Percentiles rank a stretch among this genome's conserved stretches.
phyloP scores from a whole-genome alignment of 2,329 filamentous ascomycete genomes.

The Fusarium sp. region DNA sequence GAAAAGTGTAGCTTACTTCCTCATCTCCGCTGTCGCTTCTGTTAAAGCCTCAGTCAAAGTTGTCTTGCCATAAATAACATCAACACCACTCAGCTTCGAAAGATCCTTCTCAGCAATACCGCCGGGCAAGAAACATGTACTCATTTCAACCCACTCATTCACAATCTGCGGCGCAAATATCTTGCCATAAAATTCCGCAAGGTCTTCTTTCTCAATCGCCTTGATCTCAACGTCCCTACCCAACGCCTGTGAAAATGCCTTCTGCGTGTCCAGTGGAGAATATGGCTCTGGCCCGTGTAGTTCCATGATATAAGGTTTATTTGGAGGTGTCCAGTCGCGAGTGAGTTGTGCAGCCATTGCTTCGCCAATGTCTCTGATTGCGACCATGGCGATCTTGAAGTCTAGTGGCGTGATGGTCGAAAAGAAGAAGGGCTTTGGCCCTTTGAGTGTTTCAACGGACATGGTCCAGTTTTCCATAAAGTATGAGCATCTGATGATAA shows the following conservation, averaged over 20 bases:
- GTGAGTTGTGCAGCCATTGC: constrained; percentile 39
- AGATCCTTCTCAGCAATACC: constrained; percentile 36
- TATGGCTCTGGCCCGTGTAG: constrained; percentile 45
- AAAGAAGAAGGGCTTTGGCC: constrained; percentile 43
- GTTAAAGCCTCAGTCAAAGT: constrained; percentile 28
- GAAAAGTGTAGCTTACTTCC: no score
- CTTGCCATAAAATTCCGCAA: constrained; percentile 31
- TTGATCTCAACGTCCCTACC: constrained; percentile 41
- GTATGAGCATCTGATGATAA: constrained; percentile 47
- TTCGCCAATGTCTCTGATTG: constrained; percentile 38
- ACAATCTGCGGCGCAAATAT: constrained; percentile 40
- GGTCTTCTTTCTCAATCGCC: constrained; percentile 38
- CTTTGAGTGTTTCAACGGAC: constrained; percentile 40
- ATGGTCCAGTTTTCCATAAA: constrained; percentile 53
- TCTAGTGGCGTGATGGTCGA: constrained; percentile 48
- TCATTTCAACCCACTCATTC: constrained; percentile 45
- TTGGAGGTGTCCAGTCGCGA: constrained; percentile 26
- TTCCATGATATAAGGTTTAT: constrained; percentile 44
- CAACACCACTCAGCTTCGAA: constrained; percentile 1
- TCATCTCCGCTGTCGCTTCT: background rate
- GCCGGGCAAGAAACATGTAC: constrained; percentile 41
- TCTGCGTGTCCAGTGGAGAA: constrained; percentile 42
- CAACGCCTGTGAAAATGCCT: constrained; percentile 41
- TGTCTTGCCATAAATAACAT: constrained; percentile 37
- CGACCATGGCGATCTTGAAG: constrained; percentile 46